Evolutionary conservation across 805 yeast species (phyloP), one percentile per base, ranked within the genome.

Genomic region (Ogataea saltuana): DNA sequence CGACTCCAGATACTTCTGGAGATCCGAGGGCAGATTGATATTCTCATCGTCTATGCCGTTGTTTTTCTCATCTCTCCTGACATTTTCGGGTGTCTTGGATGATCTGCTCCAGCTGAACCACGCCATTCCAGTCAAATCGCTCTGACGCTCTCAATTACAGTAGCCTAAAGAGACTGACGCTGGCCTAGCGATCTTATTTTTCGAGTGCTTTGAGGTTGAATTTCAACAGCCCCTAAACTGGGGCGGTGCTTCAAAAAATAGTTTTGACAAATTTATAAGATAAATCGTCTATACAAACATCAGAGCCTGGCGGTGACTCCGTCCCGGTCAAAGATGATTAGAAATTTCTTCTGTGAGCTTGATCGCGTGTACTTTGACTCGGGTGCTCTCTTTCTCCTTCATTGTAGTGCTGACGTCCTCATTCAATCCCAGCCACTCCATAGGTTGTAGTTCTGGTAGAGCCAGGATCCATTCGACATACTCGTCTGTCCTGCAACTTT

Each of bases 381-480:
- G 26, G 8, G 28, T 26, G 17, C 27, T 22, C 36, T 47, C 54
- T 6, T 35, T 20, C 21, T 35, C 29, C 6, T 35, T 44, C 30
- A 50, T 34, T 9, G 17, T 17, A 5, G 29, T 17, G 17, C 49
- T 49, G 10, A 53, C 48, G 13, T 39, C 51, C 1, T 17, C 31
- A 8, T 54, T 46, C 16, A 64, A 33, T 9, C 64, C 63, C 10
- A 63, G 23, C 68, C 68, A 64, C 9, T 43, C 48, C 16, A 53
- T 39, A 2, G 66, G 61, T 36, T 76, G 77, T 6, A 74, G 70
- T 11, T 70, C 71, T 0, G 89, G 89, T 32, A 85, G 61, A 0
- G 50, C 31, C 0, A 60, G 49, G 16, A 83, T 69, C 89, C 90
- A 85, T 2, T 50, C 45, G 2, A 39, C 28, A 48, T 72, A 73